Base-by-base conservation (phyloP, 164 flowering plant genomes). In the Platanus orientalis region DNA sequence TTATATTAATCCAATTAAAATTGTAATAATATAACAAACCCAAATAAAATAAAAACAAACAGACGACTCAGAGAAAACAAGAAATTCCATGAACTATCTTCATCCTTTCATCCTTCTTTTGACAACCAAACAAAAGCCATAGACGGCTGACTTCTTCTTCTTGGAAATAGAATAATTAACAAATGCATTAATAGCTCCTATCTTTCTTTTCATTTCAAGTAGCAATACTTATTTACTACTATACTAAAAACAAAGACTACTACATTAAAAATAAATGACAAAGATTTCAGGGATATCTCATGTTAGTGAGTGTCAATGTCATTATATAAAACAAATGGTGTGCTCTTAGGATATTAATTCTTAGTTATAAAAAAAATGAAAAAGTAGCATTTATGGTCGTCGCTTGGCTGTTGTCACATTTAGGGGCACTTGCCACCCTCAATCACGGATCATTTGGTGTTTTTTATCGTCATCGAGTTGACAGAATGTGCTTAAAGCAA, bases 271-370 rank as follows among this genome's bases (percentile, higher is more conserved):
- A n/a, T 10, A 36, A 10, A 36, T 1, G 42, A 36, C 42, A 36
- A 36, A 36, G 42, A 36, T 3, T 14, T 1, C 1, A 3, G 10
- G 42, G 57, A 66, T 25, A n/a, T 50, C 26, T 68, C 52, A 56
- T 72, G 64, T 63, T 79, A 79, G 79, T 80, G 84, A 78, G 78
- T 78, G 82, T 78, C 81, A 16, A 27, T 60, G 39, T 80, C 81
- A 64, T 21, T 12, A 23, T 65, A 63, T 75, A 7, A 73, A 71
- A 66, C 21, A 71, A 79, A 74, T 5, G 47, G 40, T 49, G 57
- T 59, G 16, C 11, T 11, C 20, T 20, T 48, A 25, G 13, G 39
- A 36, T 62, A 60, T 67, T 73, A 70, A 29, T 45, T 27, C 20
- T 58, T 30, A 21, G 20, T 27, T 36, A 7, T 36, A 14, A 67